Evolutionary conservation across 2,329 filamentous ascomycete species (phyloP), one percentile per base, ranked within the genome.

Genomic region (Penicillium sclerotiorum): DNA sequence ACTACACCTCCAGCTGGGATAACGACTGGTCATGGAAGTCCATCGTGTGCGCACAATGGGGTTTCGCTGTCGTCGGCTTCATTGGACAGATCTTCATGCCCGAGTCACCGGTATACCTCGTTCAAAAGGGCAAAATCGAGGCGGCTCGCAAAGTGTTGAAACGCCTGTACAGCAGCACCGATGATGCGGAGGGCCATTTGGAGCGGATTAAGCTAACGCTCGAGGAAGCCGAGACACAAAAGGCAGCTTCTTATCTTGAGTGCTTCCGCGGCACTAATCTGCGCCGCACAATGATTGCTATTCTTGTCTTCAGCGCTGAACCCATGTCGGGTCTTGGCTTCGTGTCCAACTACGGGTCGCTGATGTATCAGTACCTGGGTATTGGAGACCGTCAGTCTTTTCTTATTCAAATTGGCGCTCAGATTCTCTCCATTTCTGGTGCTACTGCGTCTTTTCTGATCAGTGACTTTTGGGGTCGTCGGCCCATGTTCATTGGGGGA

Each of bases 261-360:
- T 48, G 46, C 28, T 48, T 48, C 30, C 46, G 46, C 1, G 46
- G 46, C 5, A 48, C 38, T 12, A 48, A 48, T 11, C 15, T 48
- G 4, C 46, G 46, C 8, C 38, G 37, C 1, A 48, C 46, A 5
- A 8, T 48, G 28, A 48, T 48, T 17, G 46, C 46, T 4, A 37
- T 36, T 4, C 9, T 48, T 2, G 46, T 48, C 21, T 48, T 48
- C 18, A 5, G 27, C 12, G 13, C 37, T 20, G 37, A 48, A 11
- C 39, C 39, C 7, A 48, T 48, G 46, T 42, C 46, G 8, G 46
- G 46, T 5, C 11, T 48, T 1, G 46, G 46, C 4, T 48, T 48
- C 21, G 46, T 48, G 5, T 30, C 20, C 1, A 48, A 48, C 28
- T 48, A 48, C 15, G 46, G 46, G 3, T 18, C 46, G 4, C 11